These are phyloP conservation scores for Aspergillus neotritici DNA, from an alignment of 2,329 filamentous ascomycete species.

Conservation along the genomic window DNA sequence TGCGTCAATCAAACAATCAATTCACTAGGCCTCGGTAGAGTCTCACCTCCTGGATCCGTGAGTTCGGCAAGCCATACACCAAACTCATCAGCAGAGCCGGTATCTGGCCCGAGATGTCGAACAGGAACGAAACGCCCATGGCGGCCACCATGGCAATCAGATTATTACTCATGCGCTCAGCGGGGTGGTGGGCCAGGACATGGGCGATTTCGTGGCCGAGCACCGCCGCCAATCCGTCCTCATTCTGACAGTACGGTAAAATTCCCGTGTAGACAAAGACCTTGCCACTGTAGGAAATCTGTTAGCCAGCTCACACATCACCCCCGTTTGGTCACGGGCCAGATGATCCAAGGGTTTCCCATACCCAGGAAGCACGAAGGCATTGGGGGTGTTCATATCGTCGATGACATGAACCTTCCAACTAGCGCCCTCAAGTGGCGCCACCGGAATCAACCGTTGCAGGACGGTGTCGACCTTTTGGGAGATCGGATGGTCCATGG, in stretches of 20 bases:
- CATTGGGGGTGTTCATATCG: slow-evolving; percentile 45
- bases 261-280: slow-evolving; percentile 62
- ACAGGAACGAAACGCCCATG: slow-evolving; percentile 25
- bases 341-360: slow-evolving; percentile 5
- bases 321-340: background rate
- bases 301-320: slow-evolving; percentile 3
- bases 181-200: slow-evolving; percentile 53
- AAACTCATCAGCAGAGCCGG: slow-evolving; percentile 43
- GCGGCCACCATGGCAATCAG: slow-evolving; percentile 29
- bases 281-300: slow-evolving; percentile 43
- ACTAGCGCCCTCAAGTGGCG: slow-evolving; percentile 37
- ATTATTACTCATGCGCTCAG: slow-evolving; percentile 49
- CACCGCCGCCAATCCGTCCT: slow-evolving; percentile 57
- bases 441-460: slow-evolving; percentile 49
- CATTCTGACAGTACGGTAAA: slow-evolving; percentile 50
- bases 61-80: slow-evolving; percentile 50
- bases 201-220: slow-evolving; percentile 61
- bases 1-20: background rate
- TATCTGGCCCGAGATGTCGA: slow-evolving; percentile 38
- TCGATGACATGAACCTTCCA: slow-evolving; percentile 60
- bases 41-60: slow-evolving; percentile 51
- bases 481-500: slow-evolving; percentile 45
- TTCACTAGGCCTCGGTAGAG: background rate
- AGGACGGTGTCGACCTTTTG: slow-evolving; percentile 49
- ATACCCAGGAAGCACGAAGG: slow-evolving; percentile 58